Base-by-base conservation (phyloP, 2,329 filamentous ascomycete genomes). In the Cercospora sp. region DNA sequence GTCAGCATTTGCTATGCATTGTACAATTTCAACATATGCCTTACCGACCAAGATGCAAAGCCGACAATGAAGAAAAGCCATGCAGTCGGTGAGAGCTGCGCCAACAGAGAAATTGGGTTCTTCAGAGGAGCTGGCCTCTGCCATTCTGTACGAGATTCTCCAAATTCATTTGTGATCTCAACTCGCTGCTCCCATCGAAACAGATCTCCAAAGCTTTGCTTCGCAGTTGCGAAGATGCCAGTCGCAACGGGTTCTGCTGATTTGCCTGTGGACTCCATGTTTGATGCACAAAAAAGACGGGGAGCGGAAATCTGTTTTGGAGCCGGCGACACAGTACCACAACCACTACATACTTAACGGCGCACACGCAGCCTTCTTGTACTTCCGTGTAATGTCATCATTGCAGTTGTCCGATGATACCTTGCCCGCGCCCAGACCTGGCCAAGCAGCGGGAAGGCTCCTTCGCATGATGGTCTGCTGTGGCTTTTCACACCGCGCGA, bases 61-160 rank as follows among this genome's bases (percentile, higher is more conserved):
- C 91, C 91, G 10, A 93, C 89, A 48, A 91, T 71, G 80, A 94
- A 83, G 82, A 91, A 93, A 16, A 91, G 75, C 91, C 91, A 94
- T 76, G 91, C 88, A 68, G 84, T 86, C 26, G 82, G 81, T 3
- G 84, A 85, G 16, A 95, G 84, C 79, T 89, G 85, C 30, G 83
- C 84, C 69, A 93, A 82, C 31, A 94, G 83, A 42, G 84, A 87
- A 79, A 94, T 81, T 45, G 92, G 92, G 77, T 94, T 92, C 73
- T 84, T 82, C 65, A 93, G 84, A 13, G 85, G 88, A 55, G 88
- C 85, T 0, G 90, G 90, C 20, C 83, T 78, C 70, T 88, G 86
- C 90, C 90, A 93, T 79, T 92, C 90, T 31, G 86, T 87, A 60
- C 82, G 82, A 16, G 86, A 85, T 78, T 92, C 89, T 67, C 89